A percentile compares a stretch with the other conserved stretches of the same genome.
phyloP scores from a whole-genome alignment of 2,329 filamentous ascomycete species.

The Aspergillus texensis region DNA sequence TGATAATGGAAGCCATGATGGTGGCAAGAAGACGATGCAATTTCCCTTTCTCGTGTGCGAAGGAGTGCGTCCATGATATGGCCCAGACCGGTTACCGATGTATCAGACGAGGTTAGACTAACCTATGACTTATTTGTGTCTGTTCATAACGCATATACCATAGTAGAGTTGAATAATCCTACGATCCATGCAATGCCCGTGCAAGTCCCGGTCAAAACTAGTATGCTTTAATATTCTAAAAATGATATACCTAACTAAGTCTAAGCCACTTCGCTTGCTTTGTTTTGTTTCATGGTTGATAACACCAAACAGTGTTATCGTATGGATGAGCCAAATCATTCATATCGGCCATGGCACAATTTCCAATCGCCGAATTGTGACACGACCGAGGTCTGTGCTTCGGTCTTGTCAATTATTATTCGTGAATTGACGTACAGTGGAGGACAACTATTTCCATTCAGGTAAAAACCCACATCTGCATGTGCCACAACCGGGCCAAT shows the following conservation, averaged over 20 bases:
- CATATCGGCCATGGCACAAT: not conserved
- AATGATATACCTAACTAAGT: not conserved
- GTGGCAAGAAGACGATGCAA: constrained; percentile 32
- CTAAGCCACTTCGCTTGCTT: not conserved
- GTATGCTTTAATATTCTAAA: not conserved
- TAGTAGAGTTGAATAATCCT: not conserved
- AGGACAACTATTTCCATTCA: not conserved
- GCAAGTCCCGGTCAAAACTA: not conserved
- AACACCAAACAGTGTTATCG: not conserved
- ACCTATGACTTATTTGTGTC: not conserved
- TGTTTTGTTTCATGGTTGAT: not conserved
- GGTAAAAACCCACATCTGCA: not conserved
- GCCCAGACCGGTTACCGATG: not conserved
- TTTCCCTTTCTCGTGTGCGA: constrained; percentile 49
- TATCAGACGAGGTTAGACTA: not conserved
- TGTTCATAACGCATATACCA: not conserved
- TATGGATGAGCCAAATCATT: not conserved
- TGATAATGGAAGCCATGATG: constrained; percentile 23
- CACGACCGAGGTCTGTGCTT: not conserved
- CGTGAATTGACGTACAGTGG: not conserved
- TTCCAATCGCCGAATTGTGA: not conserved
- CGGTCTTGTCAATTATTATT: not conserved
- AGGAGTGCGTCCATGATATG: constrained; percentile 25
- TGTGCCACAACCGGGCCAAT: not conserved
- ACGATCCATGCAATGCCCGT: not conserved